A percentile compares a stretch with the other conserved stretches of the same genome.
phyloP scores from a whole-genome alignment of 768 basidiomycete genomes.

The Leccinum longicurvipes region DNA sequence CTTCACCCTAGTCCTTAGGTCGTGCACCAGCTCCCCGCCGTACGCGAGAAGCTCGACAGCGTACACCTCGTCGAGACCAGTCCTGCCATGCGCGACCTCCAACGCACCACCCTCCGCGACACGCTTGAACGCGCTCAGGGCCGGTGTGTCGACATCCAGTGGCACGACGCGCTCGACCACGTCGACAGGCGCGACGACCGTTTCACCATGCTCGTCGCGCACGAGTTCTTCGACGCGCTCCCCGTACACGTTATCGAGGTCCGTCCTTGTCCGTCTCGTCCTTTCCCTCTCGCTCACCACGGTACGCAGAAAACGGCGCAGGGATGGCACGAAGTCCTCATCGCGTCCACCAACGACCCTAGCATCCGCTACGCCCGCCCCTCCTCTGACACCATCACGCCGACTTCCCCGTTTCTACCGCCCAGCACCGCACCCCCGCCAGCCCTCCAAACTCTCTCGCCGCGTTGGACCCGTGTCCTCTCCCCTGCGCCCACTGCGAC shows the following conservation, averaged over 20 bases:
- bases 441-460: conserved; percentile 9
- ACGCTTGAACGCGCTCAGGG: conserved; percentile 21
- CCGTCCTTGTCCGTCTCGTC: conserved; percentile 11
- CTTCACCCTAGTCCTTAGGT: too few relatives aligned
- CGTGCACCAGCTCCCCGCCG: conserved; percentile 45
- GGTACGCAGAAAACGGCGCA: conserved; percentile 59
- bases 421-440: not conserved
- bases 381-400: conserved; percentile 10
- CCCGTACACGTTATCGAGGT: conserved; percentile 91
- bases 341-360: conserved; percentile 48
- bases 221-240: conserved; percentile 97
- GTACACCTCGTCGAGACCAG: conserved; percentile 86
- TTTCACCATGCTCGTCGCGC: conserved; percentile 87
- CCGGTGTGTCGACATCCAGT: conserved; percentile 45
- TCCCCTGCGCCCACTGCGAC: conserved; percentile 54
- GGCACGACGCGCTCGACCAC: conserved; percentile 75
- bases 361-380: conserved; percentile 26
- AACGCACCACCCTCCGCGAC: conserved; percentile 48
- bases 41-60: conserved; percentile 34
- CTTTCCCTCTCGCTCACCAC: not conserved
- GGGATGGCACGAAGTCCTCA: conserved; percentile 85
- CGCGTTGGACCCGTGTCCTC: conserved; percentile 62
- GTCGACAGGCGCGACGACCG: conserved; percentile 45
- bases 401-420: not conserved
- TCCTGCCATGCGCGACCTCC: conserved; percentile 57